phyloP scores from a whole-genome alignment of 1,139 yeast species.

The Candida freyschussii region DNA sequence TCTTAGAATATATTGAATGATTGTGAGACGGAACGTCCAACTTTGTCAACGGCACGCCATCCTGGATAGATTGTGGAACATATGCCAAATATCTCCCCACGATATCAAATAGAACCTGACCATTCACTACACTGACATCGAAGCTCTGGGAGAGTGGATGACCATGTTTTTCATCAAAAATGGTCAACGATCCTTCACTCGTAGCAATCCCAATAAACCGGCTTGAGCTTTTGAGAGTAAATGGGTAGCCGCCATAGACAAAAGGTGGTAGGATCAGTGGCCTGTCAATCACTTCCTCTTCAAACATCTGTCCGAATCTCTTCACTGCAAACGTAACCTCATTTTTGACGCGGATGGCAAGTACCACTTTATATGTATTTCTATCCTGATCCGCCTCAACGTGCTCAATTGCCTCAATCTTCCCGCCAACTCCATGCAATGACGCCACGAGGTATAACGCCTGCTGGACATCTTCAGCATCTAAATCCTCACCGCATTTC shows the following conservation, averaged over 20 bases:
- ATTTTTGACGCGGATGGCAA: slow-evolving; percentile 17
- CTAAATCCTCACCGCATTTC: background rate
- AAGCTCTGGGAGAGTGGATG: slow-evolving; percentile 17
- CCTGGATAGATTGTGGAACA: slow-evolving; percentile 21
- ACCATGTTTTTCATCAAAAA: slow-evolving; percentile 19
- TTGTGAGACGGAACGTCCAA: slow-evolving; percentile 19
- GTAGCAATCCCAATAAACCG: slow-evolving; percentile 24
- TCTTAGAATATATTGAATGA: slow-evolving; percentile 28
- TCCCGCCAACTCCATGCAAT: slow-evolving; percentile 9
- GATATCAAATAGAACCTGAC: slow-evolving; percentile 44
- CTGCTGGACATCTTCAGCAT: slow-evolving; percentile 9
- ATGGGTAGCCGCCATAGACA: slow-evolving; percentile 24
- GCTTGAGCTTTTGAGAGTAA: slow-evolving; percentile 14
- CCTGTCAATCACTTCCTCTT: slow-evolving; percentile 8
- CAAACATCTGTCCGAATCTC: slow-evolving; percentile 23
- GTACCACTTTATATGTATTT: slow-evolving; percentile 20
- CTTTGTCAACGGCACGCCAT: slow-evolving; percentile 8
- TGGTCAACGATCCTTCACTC: slow-evolving; percentile 26
- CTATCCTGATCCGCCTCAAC: slow-evolving; percentile 20
- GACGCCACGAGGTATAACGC: slow-evolving; percentile 33
- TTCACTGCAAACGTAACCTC: slow-evolving; percentile 16
- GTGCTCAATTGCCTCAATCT: slow-evolving; percentile 24
- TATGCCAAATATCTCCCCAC: slow-evolving; percentile 49
- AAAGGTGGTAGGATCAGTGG: slow-evolving; percentile 26
- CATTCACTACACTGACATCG: slow-evolving; percentile 27